Base-by-base conservation (phyloP, 495 filamentous ascomycete genomes). In the Darksidea phi region DNA sequence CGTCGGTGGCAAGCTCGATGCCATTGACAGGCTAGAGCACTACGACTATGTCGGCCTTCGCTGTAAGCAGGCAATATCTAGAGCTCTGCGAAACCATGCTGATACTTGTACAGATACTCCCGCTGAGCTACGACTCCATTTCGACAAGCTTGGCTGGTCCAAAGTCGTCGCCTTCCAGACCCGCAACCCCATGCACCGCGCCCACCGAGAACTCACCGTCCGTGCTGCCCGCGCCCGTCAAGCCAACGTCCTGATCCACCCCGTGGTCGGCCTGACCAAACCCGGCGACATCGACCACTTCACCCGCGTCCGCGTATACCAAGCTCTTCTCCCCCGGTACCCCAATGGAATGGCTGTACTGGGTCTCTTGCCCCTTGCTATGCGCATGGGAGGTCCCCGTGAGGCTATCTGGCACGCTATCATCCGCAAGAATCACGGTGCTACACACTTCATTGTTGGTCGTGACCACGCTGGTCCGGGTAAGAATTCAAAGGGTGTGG, bases 331-430 rank as follows among this genome's bases (percentile, higher is more conserved):
- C 34, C 94, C 94, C 60, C 86, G 95, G 70, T 98, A 98, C 79
- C 94, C 94, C 72, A 98, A 97, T 74, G 94, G 94, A 66, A 98
- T 98, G 94, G 94, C 94, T 58, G 91, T 95, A 42, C 88, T 98
- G 63, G 94, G 91, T 78, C 89, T 98, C 37, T 83, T 98, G 3
- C 91, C 92, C 45, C 81, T 98, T 51, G 94, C 94, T 63, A 98
- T 98, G 94, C 89, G 94, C 71, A 98, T 98, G 94, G 94, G 91
- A 68, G 94, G 94, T 67, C 94, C 94, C 50, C 89, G 94, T 66
- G 94, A 98, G 81, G 94, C 94, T 64, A 91, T 98, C 78, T 98
- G 94, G 94, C 94, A 98, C 80, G 94, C 94, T 64, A 97, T 98
- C 71, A 98, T 98, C 82, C 91, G 94, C 69, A 98, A 97, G 84